Conservation (phyloP, 345 rosid genomes). For the Microthlaspi erraticum region DNA sequence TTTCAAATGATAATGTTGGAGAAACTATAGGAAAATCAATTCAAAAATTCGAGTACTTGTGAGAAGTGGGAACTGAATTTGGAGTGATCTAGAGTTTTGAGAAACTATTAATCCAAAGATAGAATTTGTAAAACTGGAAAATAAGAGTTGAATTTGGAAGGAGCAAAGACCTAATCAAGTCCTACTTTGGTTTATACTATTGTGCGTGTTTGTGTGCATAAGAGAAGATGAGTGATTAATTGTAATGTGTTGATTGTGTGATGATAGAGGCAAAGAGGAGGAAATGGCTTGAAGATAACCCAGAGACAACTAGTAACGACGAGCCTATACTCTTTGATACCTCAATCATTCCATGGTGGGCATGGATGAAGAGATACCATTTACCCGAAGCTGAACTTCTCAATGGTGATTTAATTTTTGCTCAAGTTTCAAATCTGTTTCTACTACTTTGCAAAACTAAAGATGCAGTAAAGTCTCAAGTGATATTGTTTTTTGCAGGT, state of each 20-base stretch:
- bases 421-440: background rate
- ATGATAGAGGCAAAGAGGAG: slow-evolving; percentile 88
- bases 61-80: too few species aligned
- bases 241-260: slow-evolving; percentile 24
- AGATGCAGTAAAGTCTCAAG: background rate
- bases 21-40: too few species aligned
- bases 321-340: slow-evolving; percentile 91
- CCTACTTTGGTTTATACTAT: slow-evolving; percentile 7
- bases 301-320: slow-evolving; percentile 79
- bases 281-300: slow-evolving; percentile 86
- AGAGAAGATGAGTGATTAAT: slow-evolving; percentile 14
- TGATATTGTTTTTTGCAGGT: slow-evolving; percentile 50
- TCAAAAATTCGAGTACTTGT: too few species aligned
- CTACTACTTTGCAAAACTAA: background rate
- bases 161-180: background rate
- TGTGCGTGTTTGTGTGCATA: background rate
- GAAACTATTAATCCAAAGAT: background rate
- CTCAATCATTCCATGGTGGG: slow-evolving; percentile 97
- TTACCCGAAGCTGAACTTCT: slow-evolving; percentile 96
- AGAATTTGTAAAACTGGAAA: background rate
- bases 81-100: too few species aligned
- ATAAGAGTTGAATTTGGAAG: background rate
- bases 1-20: background rate
- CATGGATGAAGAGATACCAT: slow-evolving; percentile 95
- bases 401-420: slow-evolving; percentile 68